Evolutionary conservation across 306 rosid genomes (phyloP), one percentile per base, ranked within the genome.

Genomic region (Acacia acuminata): DNA sequence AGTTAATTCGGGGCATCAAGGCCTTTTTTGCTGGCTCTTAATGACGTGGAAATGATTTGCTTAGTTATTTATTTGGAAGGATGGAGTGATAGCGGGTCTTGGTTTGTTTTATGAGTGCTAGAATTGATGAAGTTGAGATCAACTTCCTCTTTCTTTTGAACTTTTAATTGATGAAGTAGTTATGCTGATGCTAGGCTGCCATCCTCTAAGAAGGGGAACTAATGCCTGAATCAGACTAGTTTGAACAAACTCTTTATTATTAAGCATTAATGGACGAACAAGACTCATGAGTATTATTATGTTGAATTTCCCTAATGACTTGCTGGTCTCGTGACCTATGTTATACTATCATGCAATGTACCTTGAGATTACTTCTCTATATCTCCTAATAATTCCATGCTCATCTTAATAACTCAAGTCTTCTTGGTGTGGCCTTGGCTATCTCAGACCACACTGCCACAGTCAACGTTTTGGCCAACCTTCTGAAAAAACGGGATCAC

Each of bases 41-140:
- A 76, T 82, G 63, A 40, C 55, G 10, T 38, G 66, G 66, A 76
- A 77, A 68, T 68, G 27, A n/a, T 42, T 55, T 75, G n/a, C 70
- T 44, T 8, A 38, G 7, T 27, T 75, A 42, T 55, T 51, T 66
- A 16, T 55, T 53, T 66, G 66, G 75, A 50, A 64, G 68, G 74
- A 63, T 81, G 38, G 8, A 20, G 42, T 63, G 30, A 63, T 50
- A 34, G 50, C 8, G 43, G 45, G 60, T 56, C 47, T 19, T 51
- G 36, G 11, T 42, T 3, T n/a, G 42, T 42, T 43, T 24, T 42
- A 7, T 69, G 30, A 71, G 8, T 70, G 63, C 64, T 75, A 2
- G 19, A 11, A 16, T 47, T 4, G 19, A 4, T 24, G 24, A 48
- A 38, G 6, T 4, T 83, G 68, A 25, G 53, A 15, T 38, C 5